phyloP scores from a whole-genome alignment of 1,284 basidiomycete genomes.

The Ceratobasidium sp. region DNA sequence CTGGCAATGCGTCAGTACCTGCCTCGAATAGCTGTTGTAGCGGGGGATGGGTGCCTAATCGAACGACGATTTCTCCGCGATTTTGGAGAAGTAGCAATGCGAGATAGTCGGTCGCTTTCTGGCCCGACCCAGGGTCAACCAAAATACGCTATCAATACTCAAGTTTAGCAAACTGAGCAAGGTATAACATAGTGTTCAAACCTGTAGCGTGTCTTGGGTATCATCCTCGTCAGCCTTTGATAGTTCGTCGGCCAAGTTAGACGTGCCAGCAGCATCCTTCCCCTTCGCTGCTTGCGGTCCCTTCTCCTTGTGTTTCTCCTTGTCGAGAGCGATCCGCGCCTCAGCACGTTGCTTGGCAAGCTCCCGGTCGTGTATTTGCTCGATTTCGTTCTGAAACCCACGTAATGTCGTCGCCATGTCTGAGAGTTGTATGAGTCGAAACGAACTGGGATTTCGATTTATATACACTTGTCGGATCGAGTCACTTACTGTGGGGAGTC shows the following conservation, averaged over 20 bases:
- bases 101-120: slow-evolving; percentile 37
- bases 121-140: slow-evolving; percentile 3
- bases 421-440: neutral
- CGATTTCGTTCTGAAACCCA: slow-evolving; percentile 44
- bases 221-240: slow-evolving; percentile 42
- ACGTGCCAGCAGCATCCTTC: slow-evolving; percentile 21
- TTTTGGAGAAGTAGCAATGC: slow-evolving; percentile 43
- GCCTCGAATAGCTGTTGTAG: slow-evolving; percentile 36
- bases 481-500: slow-evolving; percentile 39
- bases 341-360: slow-evolving; percentile 41
- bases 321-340: slow-evolving; percentile 25
- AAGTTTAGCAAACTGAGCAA: neutral
- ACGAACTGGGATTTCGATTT: neutral
- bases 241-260: neutral
- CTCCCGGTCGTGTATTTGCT: slow-evolving; percentile 44
- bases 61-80: slow-evolving; percentile 47
- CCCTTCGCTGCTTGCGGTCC: slow-evolving; percentile 9
- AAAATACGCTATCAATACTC: slow-evolving; percentile 5
- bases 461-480: slow-evolving; percentile 13
- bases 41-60: slow-evolving; percentile 46
- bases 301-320: slow-evolving; percentile 43
- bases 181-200: neutral
- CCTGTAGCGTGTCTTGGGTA: slow-evolving; percentile 24
- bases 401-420: slow-evolving; percentile 42
- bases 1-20: neutral